phyloP scores from a whole-genome alignment of 2,329 filamentous ascomycete genomes.

The Penicillium brasilianum region DNA sequence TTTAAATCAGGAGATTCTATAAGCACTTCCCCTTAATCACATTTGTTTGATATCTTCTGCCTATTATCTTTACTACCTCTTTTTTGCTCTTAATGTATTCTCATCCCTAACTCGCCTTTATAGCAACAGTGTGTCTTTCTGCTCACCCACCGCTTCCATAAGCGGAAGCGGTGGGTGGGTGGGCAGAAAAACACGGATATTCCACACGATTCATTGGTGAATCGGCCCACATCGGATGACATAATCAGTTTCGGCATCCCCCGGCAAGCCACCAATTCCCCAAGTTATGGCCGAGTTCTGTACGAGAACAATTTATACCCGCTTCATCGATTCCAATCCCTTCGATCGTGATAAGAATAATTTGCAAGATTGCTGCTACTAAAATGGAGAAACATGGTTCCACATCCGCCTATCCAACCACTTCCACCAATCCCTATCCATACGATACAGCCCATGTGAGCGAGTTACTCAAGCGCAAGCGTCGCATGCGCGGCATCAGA shows the following conservation, averaged over 20 bases:
- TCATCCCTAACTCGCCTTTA: too few species aligned
- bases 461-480: constrained; percentile 32
- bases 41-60: too few species aligned
- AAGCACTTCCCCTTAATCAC: too few species aligned
- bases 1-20: too few species aligned
- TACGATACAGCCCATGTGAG: constrained; percentile 30
- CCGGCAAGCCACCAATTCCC: background rate
- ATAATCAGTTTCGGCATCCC: background rate
- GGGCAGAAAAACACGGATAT: too few species aligned
- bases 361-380: background rate
- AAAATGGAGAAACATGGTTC: background rate
- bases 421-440: constrained; percentile 18
- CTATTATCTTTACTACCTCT: too few species aligned
- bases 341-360: background rate
- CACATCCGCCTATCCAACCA: background rate
- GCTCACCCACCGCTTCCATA: too few species aligned
- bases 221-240: background rate
- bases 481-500: constrained; percentile 27
- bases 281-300: background rate
- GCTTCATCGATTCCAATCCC: background rate
- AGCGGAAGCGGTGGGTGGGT: too few species aligned
- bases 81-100: too few species aligned
- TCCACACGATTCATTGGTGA: background rate
- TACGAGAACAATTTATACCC: background rate
- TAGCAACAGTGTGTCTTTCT: too few species aligned